Conservation (phyloP, 495 filamentous ascomycete species). For the Daldinia childiae region DNA sequence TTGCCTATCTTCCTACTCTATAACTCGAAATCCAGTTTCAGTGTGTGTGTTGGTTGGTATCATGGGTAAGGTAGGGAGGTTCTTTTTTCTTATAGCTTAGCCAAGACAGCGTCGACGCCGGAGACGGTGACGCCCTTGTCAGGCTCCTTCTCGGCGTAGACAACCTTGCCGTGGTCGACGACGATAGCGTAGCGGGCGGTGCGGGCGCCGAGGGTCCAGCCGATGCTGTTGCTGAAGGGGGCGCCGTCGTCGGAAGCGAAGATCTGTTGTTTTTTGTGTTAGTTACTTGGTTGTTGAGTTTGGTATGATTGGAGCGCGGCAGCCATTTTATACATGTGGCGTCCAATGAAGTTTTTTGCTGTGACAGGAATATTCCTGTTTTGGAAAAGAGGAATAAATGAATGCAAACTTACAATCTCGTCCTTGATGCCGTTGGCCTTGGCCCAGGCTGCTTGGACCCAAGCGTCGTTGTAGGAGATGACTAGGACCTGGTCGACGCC, state of each 20-base stretch:
- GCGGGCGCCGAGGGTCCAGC: slow-evolving; percentile 80
- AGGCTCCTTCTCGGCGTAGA: slow-evolving; percentile 84
- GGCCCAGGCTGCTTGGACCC: slow-evolving; percentile 94
- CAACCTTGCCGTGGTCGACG: slow-evolving; percentile 89
- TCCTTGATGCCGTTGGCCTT: slow-evolving; percentile 88
- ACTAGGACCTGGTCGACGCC: slow-evolving; percentile 87
- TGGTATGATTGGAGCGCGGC: no score
- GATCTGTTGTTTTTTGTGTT: slow-evolving; percentile 60
- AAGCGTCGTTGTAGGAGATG: slow-evolving; percentile 90
- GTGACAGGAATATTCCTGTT: background rate
- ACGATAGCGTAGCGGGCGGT: slow-evolving; percentile 86
- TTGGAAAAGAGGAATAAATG: background rate
- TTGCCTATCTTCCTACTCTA: background rate
- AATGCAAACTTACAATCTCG: slow-evolving; percentile 71
- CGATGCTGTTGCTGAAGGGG: slow-evolving; percentile 81
- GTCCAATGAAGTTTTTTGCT: slow-evolving; percentile 17
- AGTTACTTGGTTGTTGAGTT: background rate
- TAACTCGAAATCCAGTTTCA: background rate
- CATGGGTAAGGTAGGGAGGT: background rate
- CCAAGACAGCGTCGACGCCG: slow-evolving; percentile 76
- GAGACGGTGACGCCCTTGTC: slow-evolving; percentile 76
- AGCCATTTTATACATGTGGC: background rate
- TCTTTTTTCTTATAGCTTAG: slow-evolving; percentile 63
- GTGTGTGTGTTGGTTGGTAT: slow-evolving; percentile 9
- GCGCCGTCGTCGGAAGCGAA: slow-evolving; percentile 85